Evolutionary conservation across 169 alveolate species (phyloP).

Genomic region (Sarcocystis neurona): DNA sequence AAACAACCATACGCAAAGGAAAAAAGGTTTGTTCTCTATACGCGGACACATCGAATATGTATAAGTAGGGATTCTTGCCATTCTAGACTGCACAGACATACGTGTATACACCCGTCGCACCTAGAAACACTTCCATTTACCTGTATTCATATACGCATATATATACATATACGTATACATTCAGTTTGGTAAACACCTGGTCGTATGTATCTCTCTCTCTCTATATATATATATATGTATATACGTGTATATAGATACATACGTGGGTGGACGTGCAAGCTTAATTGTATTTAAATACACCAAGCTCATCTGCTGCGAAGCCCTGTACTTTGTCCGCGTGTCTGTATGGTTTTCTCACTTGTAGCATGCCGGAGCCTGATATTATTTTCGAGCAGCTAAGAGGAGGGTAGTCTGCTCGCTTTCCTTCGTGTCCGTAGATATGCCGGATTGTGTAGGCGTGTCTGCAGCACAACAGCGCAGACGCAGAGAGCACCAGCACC

Average conservation of each 20-base stretch:
- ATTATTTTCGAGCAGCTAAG: conserved; percentile 88
- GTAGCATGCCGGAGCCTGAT: conserved; percentile 63
- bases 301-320: background rate
- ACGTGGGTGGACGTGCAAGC: background rate
- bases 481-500: background rate
- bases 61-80: too few relatives aligned
- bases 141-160: background rate
- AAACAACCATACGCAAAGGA: too few relatives aligned
- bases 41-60: too few relatives aligned
- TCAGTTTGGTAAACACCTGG: background rate
- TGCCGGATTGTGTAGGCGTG: conserved; percentile 91
- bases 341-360: background rate
- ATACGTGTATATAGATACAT: background rate
- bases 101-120: background rate
- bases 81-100: too few relatives aligned
- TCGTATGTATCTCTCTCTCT: background rate
- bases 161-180: background rate
- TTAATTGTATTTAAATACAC: background rate
- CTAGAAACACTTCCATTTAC: background rate
- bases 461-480: conserved; percentile 37
- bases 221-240: background rate
- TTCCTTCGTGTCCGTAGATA: conserved; percentile 94
- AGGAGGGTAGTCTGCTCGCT: conserved; percentile 89
- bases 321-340: background rate
- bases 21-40: too few relatives aligned